Conservation (phyloP, 495 filamentous ascomycete species). For the Thozetella sp. region DNA sequence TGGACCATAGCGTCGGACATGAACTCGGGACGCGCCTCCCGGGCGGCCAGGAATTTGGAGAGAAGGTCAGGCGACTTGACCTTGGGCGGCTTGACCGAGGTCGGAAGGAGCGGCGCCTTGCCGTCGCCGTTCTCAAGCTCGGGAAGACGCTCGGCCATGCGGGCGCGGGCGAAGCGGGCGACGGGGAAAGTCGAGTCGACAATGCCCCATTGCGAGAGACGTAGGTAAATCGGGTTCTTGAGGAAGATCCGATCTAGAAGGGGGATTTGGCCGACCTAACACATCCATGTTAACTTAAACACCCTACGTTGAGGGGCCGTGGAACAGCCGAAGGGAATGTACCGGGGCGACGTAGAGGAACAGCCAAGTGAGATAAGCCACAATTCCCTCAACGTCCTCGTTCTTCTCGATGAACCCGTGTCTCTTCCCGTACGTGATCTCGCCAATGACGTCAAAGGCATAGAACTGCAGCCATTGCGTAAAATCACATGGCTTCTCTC, state of each 20-base stretch:
- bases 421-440: constrained; percentile 66
- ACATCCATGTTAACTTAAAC: constrained; percentile 24
- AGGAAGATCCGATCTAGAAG: constrained; percentile 60
- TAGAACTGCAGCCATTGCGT: constrained; percentile 77
- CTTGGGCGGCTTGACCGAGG: constrained; percentile 38
- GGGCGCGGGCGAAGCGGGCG: constrained; percentile 58
- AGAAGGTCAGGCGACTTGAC: constrained; percentile 59
- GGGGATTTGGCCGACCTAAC: constrained; percentile 63
- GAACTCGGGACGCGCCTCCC: constrained; percentile 61
- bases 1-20: constrained; percentile 67
- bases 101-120: constrained; percentile 34
- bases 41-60: constrained; percentile 61
- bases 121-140: constrained; percentile 30
- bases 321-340: constrained; percentile 16
- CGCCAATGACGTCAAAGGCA: constrained; percentile 76
- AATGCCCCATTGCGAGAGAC: constrained; percentile 46
- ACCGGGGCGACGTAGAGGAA: constrained; percentile 64
- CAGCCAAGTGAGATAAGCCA: constrained; percentile 52
- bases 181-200: constrained; percentile 63
- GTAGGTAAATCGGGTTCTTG: constrained; percentile 61
- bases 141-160: constrained; percentile 54
- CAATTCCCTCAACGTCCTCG: constrained; percentile 64
- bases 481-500: constrained; percentile 61
- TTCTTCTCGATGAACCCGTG: constrained; percentile 67
- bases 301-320: not conserved